Conservation (phyloP, 305 asterid genomes). For the Fraxinus ornus region DNA sequence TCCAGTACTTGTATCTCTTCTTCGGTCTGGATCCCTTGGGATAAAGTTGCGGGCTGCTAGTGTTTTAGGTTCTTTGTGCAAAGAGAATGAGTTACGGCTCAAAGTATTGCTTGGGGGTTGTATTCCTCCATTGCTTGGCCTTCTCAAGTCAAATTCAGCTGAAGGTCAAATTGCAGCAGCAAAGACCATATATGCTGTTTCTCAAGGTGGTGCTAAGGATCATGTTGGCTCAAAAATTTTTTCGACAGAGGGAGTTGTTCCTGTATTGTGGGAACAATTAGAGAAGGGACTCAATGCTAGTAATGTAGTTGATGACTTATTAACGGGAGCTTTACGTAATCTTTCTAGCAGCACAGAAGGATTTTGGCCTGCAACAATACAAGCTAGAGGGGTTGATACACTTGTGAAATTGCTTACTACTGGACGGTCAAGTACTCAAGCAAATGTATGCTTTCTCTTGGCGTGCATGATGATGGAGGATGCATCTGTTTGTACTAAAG, state of each 20-base stretch:
- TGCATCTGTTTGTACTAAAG: slow-evolving; percentile 79
- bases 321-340: slow-evolving; percentile 87
- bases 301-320: slow-evolving; percentile 72
- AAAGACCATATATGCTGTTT: slow-evolving; percentile 91
- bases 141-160: slow-evolving; percentile 86
- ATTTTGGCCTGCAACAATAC: slow-evolving; percentile 84
- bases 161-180: slow-evolving; percentile 98
- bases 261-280: slow-evolving; percentile 88
- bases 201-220: slow-evolving; percentile 97
- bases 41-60: slow-evolving; percentile 92
- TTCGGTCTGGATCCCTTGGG: slow-evolving; percentile 78
- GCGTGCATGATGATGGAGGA: slow-evolving; percentile 99
- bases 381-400: slow-evolving; percentile 91
- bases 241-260: slow-evolving; percentile 99
- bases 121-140: slow-evolving; percentile 98
- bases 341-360: slow-evolving; percentile 97
- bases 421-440: slow-evolving; percentile 87
- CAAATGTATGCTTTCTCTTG: slow-evolving; percentile 94
- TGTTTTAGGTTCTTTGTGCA: slow-evolving; percentile 90
- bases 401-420: slow-evolving; percentile 81
- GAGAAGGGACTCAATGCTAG: slow-evolving; percentile 91
- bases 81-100: slow-evolving; percentile 91
- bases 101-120: slow-evolving; percentile 98
- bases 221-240: slow-evolving; percentile 96
- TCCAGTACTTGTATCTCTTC: slow-evolving; percentile 96